Evolutionary conservation across 2,329 filamentous ascomycete species (phyloP), one percentile per base, ranked within the genome.

Genomic region (Apiospora rasikravindrae): DNA sequence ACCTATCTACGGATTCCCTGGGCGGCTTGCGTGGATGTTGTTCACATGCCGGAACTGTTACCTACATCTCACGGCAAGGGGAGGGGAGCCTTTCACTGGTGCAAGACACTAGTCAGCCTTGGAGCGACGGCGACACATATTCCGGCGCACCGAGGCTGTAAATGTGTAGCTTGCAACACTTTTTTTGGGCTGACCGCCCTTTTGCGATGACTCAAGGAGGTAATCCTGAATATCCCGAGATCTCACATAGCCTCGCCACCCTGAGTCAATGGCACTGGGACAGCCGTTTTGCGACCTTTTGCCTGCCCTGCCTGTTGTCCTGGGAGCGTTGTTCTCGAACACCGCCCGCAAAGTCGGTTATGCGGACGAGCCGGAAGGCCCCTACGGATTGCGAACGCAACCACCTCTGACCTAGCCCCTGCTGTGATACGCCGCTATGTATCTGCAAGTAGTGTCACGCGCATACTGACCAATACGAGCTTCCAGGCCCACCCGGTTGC

Each of bases 101-200:
- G 33, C 40, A 64, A 40, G 57, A 64, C 57, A 64, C 57, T 64
- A 64, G 57, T 64, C 57, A 64, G 57, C 57, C 57, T 64, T 64
- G 57, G 57, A 64, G 29, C 33, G 57, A 64, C 33, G 57, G 57
- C 29, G 57, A 64, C 33, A 64, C 57, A 40, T 64, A 40, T 40
- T 40, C 57, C 33, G 22, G 57, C 33, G 57, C 57, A 64, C 57
- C 57, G 57, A 33, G 57, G 57, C 57, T 64, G 57, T 33, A 64
- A 6, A 64, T 22, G 53, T 61, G 57, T 64, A 64, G 57, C 57
- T n/a, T n/a, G 33, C 57, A 40, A 64, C 57, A 40, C 8, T 37
- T 64, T 40, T 13, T n/a, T 22, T 37, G 19, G 19, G 33, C 57
- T 64, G 57, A 64, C 57, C 57, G 57, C 57, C 57, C 57, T 64